Evolutionary conservation across 768 basidiomycete genomes (phyloP).

Genomic region (Agaricus subrufescens): DNA sequence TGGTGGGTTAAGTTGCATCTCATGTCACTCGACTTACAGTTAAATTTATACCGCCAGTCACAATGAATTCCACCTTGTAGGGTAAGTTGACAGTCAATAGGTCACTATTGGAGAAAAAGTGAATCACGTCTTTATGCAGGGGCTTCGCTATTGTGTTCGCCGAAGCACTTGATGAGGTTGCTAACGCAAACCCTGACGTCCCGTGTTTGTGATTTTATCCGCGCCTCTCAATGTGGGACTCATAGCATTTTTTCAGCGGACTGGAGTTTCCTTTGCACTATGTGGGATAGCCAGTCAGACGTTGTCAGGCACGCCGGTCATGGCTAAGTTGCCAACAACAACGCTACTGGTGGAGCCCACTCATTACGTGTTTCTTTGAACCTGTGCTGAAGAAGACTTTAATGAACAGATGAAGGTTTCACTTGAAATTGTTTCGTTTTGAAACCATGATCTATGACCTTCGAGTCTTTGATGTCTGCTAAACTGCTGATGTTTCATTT

Average conservation of each 20-base stretch:
- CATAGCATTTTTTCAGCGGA: slow-evolving; percentile 9
- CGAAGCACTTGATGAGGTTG: slow-evolving; percentile 18
- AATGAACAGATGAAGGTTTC: too few relatives aligned
- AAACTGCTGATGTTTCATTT: too few relatives aligned
- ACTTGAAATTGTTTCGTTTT: too few relatives aligned
- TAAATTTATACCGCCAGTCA: slow-evolving; percentile 25
- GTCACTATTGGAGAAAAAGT: not conserved
- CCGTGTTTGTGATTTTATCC: not conserved
- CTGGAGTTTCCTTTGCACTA: slow-evolving; percentile 22
- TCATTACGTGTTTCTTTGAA: too few relatives aligned
- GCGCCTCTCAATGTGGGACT: not conserved
- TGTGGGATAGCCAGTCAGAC: slow-evolving; percentile 8
- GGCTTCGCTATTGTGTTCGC: slow-evolving; percentile 32
- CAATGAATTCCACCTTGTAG: slow-evolving; percentile 48
- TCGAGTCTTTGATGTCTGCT: too few relatives aligned
- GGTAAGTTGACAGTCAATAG: slow-evolving; percentile 18
- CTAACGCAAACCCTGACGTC: not conserved
- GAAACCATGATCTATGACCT: too few relatives aligned
- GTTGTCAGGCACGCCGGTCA: too few relatives aligned
- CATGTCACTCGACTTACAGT: not conserved
- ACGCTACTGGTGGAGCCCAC: too few relatives aligned
- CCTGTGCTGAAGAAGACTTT: too few relatives aligned
- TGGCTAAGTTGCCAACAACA: too few relatives aligned
- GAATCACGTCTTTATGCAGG: slow-evolving; percentile 9
- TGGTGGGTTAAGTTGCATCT: slow-evolving; percentile 25